Conservation (phyloP, 2,329 filamentous ascomycete species). For the Tolypocladium guangdongense region DNA sequence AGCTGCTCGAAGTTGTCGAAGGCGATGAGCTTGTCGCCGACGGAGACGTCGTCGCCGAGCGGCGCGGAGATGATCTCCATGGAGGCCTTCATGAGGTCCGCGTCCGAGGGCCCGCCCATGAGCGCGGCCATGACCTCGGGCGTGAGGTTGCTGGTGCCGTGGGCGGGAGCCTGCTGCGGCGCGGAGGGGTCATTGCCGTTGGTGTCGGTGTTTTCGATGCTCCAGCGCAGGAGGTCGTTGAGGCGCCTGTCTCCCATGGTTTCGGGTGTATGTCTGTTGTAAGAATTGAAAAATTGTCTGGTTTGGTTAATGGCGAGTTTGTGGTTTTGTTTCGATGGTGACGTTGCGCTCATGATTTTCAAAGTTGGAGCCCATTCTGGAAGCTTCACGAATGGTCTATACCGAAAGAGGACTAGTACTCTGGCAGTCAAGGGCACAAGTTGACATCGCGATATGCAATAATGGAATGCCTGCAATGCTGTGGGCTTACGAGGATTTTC, state of each 20-base stretch:
- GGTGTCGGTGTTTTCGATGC: conserved; percentile 38
- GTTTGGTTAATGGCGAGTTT: neutral
- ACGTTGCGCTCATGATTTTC: neutral
- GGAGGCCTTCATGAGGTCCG: conserved; percentile 78
- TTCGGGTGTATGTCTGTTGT: neutral
- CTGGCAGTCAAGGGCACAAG: neutral
- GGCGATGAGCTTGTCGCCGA: conserved; percentile 69
- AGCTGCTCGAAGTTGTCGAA: conserved; percentile 95
- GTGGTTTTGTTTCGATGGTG: neutral
- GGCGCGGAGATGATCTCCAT: conserved; percentile 64
- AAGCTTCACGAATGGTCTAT: conserved; percentile 26
- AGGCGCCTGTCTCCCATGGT: conserved; percentile 44
- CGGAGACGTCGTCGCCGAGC: conserved; percentile 49
- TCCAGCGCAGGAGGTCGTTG: conserved; percentile 73
- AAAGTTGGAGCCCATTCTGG: conserved; percentile 22
- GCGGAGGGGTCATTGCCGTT: conserved; percentile 16
- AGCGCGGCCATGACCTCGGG: conserved; percentile 62
- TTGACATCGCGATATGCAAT: neutral
- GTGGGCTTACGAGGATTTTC: too few relatives aligned
- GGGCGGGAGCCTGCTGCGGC: conserved; percentile 19
- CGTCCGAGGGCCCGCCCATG: conserved; percentile 78
- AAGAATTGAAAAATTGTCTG: neutral
- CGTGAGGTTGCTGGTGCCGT: conserved; percentile 39
- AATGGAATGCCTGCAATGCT: too few relatives aligned
- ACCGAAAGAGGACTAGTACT: neutral